Conservation (phyloP, 371 early-diverging fungal species). For the Entomophthora muscae region DNA sequence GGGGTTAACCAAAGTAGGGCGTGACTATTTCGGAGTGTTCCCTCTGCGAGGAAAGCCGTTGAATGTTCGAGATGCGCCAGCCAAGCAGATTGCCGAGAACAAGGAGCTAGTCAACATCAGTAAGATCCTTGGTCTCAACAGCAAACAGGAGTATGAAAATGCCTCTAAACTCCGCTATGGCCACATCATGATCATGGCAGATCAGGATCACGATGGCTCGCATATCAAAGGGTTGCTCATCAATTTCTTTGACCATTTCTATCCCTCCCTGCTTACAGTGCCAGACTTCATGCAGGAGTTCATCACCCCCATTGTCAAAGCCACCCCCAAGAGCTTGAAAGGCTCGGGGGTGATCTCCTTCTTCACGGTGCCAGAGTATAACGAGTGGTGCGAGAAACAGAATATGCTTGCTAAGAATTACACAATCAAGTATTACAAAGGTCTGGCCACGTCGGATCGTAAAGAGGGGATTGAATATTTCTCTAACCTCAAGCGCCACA, state of each 20-base stretch:
- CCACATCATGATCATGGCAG: constrained; percentile 99
- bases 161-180: constrained; percentile 85
- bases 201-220: constrained; percentile 99
- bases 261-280: constrained; percentile 86
- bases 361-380: constrained; percentile 96
- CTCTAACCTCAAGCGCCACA: constrained; percentile 55
- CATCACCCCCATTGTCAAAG: constrained; percentile 98
- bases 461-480: constrained; percentile 96
- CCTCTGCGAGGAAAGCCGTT: constrained; percentile 97
- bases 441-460: constrained; percentile 91
- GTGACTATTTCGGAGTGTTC: constrained; percentile 95
- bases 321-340: constrained; percentile 26
- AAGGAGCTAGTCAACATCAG: constrained; percentile 87
- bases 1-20: constrained; percentile 87
- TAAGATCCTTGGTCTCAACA: constrained; percentile 94
- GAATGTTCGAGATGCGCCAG: constrained; percentile 93
- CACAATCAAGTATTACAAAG: constrained; percentile 23
- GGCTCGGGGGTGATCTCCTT: constrained; percentile 52
- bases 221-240: constrained; percentile 99
- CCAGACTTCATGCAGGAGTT: constrained; percentile 96
- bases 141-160: constrained; percentile 62
- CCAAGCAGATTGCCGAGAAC: constrained; percentile 67
- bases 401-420: constrained; percentile 17
- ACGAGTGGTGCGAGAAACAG: constrained; percentile 63
- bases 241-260: constrained; percentile 97